A percentile compares a stretch with the other conserved stretches of the same genome.
phyloP scores from a whole-genome alignment of 805 yeast species.

The Teunomyces panamensis region DNA sequence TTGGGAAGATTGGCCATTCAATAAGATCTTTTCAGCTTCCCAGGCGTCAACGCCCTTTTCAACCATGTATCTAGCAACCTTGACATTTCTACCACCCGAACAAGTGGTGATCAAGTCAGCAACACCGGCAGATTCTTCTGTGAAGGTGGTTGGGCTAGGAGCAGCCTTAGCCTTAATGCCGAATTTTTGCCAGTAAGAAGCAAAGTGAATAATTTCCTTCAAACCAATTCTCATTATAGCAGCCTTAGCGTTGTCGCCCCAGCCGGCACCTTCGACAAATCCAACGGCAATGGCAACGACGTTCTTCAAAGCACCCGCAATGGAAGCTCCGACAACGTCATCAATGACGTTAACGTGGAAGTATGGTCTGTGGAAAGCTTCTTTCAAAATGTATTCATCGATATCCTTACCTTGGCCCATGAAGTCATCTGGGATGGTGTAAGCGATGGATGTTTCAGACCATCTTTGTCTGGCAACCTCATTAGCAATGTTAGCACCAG shows the following conservation, averaged over 20 bases:
- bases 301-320: conserved; percentile 96
- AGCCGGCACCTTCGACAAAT: conserved; percentile 93
- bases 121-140: conserved; percentile 94
- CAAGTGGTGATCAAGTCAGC: conserved; percentile 98
- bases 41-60: conserved; percentile 70
- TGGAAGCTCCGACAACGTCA: conserved; percentile 94
- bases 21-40: conserved; percentile 78
- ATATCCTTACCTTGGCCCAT: conserved; percentile 67
- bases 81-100: conserved; percentile 94
- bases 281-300: conserved; percentile 96
- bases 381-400: conserved; percentile 68
- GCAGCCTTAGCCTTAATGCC: conserved; percentile 48
- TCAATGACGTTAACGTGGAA: conserved; percentile 92
- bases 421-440: conserved; percentile 68
- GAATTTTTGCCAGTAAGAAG: conserved; percentile 55
- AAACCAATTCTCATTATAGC: conserved; percentile 97
- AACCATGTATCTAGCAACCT: conserved; percentile 86
- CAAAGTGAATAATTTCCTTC: conserved; percentile 85
- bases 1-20: conserved; percentile 96
- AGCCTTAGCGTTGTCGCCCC: conserved; percentile 99
- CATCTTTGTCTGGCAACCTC: conserved; percentile 94
- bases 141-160: conserved; percentile 77
- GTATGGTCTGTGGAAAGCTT: conserved; percentile 93
- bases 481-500: conserved; percentile 96
- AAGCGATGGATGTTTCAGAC: conserved; percentile 98